These are phyloP conservation scores for Amorphotheca resinae DNA, from an alignment of 495 filamentous ascomycete genomes.

Conservation along the genomic window DNA sequence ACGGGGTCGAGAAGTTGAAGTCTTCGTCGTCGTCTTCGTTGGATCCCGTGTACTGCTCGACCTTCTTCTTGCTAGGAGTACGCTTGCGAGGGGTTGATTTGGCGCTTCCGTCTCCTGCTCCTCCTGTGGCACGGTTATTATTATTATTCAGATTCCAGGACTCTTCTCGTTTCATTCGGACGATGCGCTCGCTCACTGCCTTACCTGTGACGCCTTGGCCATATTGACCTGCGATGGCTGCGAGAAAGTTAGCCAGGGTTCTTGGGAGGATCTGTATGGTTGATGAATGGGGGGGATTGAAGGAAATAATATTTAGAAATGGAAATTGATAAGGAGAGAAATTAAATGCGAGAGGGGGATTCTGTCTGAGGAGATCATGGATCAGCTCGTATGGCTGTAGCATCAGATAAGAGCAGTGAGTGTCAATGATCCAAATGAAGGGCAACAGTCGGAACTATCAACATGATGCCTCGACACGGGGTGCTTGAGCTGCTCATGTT, in stretches of 20 bases:
- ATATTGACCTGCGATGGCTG: slow-evolving; percentile 14
- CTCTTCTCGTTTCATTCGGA: slow-evolving; percentile 10
- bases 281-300: slow-evolving; percentile 3
- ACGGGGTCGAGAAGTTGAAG: background rate
- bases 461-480: background rate
- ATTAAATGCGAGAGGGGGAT: background rate
- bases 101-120: background rate
- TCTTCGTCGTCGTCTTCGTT: slow-evolving; percentile 4
- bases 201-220: slow-evolving; percentile 15
- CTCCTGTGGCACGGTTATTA: background rate
- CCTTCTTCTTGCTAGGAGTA: background rate
- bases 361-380: background rate
- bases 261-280: slow-evolving; percentile 1
- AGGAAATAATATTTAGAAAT: slow-evolving; percentile 13
- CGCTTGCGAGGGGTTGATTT: slow-evolving; percentile 8
- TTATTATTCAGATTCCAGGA: slow-evolving; percentile 9
- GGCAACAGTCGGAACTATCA: slow-evolving; percentile 18
- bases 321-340: background rate
- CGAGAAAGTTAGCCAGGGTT: slow-evolving; percentile 18
- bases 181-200: slow-evolving; percentile 15
- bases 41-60: background rate
- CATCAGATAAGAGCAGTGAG: slow-evolving; percentile 24
- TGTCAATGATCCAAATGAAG: slow-evolving; percentile 23
- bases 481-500: slow-evolving; percentile 5
- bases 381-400: slow-evolving; percentile 25